Conservation (phyloP, 179 eudicot species). For the Spergularia azorica region DNA sequence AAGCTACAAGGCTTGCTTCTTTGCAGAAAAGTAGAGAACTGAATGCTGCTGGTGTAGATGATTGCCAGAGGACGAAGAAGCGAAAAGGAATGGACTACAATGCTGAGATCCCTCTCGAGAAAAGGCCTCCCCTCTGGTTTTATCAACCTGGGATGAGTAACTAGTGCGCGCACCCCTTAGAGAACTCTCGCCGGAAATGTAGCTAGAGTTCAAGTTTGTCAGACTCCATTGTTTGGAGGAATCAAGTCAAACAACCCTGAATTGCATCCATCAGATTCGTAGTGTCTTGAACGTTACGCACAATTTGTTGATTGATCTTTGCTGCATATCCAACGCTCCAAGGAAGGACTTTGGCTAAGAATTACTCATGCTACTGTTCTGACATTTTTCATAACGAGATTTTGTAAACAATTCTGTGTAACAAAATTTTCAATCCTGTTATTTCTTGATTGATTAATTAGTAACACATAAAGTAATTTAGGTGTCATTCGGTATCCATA, state of each 20-base stretch:
- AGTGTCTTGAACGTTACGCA: no score
- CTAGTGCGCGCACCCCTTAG: conserved; percentile 90
- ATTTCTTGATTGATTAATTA: no score
- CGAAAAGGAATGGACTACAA: conserved; percentile 95
- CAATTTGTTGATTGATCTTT: no score
- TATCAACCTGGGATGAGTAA: conserved; percentile 74
- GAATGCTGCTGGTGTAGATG: conserved; percentile 95
- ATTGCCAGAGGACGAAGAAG: conserved; percentile 82
- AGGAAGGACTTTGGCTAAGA: no score
- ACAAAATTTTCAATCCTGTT: no score
- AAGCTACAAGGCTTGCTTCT: conserved; percentile 98
- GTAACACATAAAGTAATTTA: no score
- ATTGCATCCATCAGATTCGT: conserved; percentile 84
- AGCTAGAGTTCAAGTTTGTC: conserved; percentile 79
- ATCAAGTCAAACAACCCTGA: conserved; percentile 62
- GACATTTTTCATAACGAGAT: no score
- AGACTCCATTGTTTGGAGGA: conserved; percentile 95
- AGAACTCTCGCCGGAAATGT: conserved; percentile 96
- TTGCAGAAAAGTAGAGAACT: conserved; percentile 96
- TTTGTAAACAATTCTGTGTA: no score
- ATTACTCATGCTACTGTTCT: no score
- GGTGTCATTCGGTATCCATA: no score
- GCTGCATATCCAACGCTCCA: no score
- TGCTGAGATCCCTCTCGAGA: conserved; percentile 96
- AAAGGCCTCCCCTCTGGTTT: conserved; percentile 94